phyloP scores from a whole-genome alignment of 495 filamentous ascomycete genomes.

The Penicillium fimorum region DNA sequence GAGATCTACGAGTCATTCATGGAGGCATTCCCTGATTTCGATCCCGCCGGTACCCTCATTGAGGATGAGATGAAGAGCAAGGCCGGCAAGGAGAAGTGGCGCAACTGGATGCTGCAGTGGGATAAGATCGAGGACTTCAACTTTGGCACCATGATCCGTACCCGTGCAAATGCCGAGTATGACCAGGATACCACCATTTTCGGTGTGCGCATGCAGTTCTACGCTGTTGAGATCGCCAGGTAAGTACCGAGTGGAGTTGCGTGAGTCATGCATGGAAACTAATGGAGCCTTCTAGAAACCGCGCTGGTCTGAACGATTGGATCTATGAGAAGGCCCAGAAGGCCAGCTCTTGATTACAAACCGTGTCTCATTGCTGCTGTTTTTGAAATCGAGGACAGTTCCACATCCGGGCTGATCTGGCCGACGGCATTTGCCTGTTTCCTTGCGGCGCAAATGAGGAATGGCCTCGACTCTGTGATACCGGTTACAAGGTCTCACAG shows the following conservation, averaged over 20 bases:
- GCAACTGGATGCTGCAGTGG: conserved; percentile 90
- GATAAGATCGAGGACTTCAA: conserved; percentile 93
- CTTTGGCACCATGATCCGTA: conserved; percentile 89
- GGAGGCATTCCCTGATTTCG: conserved; percentile 86
- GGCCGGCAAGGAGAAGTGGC: conserved; percentile 91
- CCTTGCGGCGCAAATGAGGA: conserved; percentile 2
- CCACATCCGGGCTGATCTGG: conserved; percentile 20
- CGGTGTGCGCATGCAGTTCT: conserved; percentile 90
- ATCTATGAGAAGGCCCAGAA: conserved; percentile 74
- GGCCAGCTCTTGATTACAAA: conserved; percentile 31
- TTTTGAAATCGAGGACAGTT: conserved; percentile 14
- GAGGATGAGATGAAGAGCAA: conserved; percentile 99
- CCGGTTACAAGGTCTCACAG: not conserved
- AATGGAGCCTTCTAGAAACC: conserved; percentile 57
- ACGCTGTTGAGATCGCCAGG: conserved; percentile 93
- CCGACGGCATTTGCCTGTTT: conserved; percentile 22
- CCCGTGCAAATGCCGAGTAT: conserved; percentile 78
- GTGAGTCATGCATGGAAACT: conserved; percentile 12
- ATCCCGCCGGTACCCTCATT: conserved; percentile 72
- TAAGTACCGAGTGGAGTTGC: conserved; percentile 30
- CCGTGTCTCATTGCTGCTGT: conserved; percentile 1
- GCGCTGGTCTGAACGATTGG: conserved; percentile 91
- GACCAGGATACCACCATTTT: conserved; percentile 90
- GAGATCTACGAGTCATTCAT: conserved; percentile 89
- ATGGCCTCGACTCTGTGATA: not conserved